Conservation (phyloP, 1,139 yeast species). For the Blastobotrys elegans region DNA sequence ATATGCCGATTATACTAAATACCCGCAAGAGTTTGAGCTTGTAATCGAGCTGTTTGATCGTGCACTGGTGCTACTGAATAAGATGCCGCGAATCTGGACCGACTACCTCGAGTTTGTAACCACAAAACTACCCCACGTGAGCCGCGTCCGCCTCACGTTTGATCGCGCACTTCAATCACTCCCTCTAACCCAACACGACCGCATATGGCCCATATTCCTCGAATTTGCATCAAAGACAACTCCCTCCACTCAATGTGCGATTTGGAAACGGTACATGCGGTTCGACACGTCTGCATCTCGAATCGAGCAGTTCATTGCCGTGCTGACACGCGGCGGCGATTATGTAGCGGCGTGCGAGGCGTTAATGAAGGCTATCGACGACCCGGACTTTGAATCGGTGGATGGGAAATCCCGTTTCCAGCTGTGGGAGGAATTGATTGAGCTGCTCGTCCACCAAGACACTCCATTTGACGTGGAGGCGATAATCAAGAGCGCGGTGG, state of each 20-base stretch:
- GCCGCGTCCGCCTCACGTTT: slow-evolving; percentile 45
- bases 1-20: slow-evolving; percentile 23
- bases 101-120: slow-evolving; percentile 48
- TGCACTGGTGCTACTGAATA: slow-evolving; percentile 42
- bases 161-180: slow-evolving; percentile 49
- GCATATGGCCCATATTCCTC: slow-evolving; percentile 58
- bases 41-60: slow-evolving; percentile 45
- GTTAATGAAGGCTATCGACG: slow-evolving; percentile 32
- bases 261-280: slow-evolving; percentile 45
- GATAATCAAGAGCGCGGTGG: slow-evolving; percentile 39
- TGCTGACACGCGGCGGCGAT: slow-evolving; percentile 26
- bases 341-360: slow-evolving; percentile 29
- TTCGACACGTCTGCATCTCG: slow-evolving; percentile 38
- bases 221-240: slow-evolving; percentile 44
- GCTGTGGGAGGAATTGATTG: slow-evolving; percentile 47
- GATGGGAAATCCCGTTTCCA: slow-evolving; percentile 40
- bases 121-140: slow-evolving; percentile 37
- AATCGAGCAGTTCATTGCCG: slow-evolving; percentile 32
- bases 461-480: slow-evolving; percentile 32
- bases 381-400: slow-evolving; percentile 34
- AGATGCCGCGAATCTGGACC: slow-evolving; percentile 53
- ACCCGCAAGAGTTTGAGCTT: slow-evolving; percentile 32
- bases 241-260: slow-evolving; percentile 43
- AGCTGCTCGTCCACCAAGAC: slow-evolving; percentile 37
- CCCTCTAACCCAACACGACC: slow-evolving; percentile 49